These are phyloP conservation scores for Malbranchea cinnamomea DNA, from an alignment of 2,329 filamentous ascomycete genomes.

Conservation along the genomic window DNA sequence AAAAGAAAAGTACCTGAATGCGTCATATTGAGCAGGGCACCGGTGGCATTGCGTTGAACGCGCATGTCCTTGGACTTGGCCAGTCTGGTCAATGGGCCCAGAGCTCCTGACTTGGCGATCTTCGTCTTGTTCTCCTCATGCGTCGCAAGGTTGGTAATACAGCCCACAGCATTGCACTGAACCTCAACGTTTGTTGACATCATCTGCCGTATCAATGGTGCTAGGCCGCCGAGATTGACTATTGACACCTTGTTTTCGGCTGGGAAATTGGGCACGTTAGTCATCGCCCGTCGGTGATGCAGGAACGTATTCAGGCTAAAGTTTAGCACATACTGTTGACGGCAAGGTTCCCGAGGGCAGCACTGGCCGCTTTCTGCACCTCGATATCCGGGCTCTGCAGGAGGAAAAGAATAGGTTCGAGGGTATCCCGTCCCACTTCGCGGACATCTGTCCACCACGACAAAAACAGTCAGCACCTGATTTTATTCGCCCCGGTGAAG, in stretches of 20 bases:
- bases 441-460: constrained; percentile 71
- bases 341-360: constrained; percentile 85
- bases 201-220: constrained; percentile 93
- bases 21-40: constrained; percentile 95
- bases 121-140: constrained; percentile 99
- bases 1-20: constrained; percentile 57
- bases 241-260: constrained; percentile 97
- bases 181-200: constrained; percentile 96
- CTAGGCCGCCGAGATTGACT: constrained; percentile 77
- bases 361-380: constrained; percentile 90
- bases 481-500: not conserved
- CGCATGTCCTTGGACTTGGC: constrained; percentile 98
- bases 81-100: constrained; percentile 76
- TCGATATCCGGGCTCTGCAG: constrained; percentile 93
- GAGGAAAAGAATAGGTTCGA: constrained; percentile 89
- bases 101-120: constrained; percentile 85
- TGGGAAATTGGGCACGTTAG: constrained; percentile 35
- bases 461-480: constrained; percentile 4
- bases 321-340: constrained; percentile 64
- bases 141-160: constrained; percentile 94
- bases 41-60: constrained; percentile 92
- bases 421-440: constrained; percentile 85
- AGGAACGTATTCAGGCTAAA: constrained; percentile 6
- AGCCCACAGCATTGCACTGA: constrained; percentile 96
- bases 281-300: not conserved